Evolutionary conservation across 305 asterid genomes (phyloP).

Genomic region (Lippia alba): DNA sequence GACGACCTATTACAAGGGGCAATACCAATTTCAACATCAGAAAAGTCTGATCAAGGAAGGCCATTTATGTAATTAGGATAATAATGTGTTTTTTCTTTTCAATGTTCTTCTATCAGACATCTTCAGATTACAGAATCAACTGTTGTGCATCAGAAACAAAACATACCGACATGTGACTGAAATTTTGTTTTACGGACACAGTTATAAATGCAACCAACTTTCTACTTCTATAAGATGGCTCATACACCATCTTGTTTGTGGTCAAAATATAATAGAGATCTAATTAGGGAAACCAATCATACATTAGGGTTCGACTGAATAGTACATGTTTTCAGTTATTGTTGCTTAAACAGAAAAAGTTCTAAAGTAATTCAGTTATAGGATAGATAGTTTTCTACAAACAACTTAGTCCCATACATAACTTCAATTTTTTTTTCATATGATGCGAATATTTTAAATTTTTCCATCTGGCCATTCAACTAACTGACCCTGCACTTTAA

Average conservation of each 20-base stretch:
- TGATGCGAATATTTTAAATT: conserved; percentile 4
- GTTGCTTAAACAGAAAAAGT: conserved; percentile 17
- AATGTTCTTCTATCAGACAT: conserved; percentile 14
- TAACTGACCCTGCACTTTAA: conserved; percentile 8
- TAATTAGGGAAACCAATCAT: background rate
- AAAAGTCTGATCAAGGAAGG: conserved; percentile 20
- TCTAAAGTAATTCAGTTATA: background rate
- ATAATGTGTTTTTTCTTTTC: background rate
- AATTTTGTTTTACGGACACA: background rate
- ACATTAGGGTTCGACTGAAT: background rate
- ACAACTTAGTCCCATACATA: background rate
- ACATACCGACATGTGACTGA: background rate
- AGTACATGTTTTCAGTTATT: conserved; percentile 3
- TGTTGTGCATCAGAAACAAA: conserved; percentile 13
- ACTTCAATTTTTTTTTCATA: conserved; percentile 5
- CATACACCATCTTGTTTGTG: background rate
- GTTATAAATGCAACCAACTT: background rate
- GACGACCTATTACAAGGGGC: conserved; percentile 68
- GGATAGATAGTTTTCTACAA: background rate
- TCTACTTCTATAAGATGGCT: background rate
- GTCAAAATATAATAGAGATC: background rate
- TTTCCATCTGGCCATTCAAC: conserved; percentile 7
- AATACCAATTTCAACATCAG: conserved; percentile 36
- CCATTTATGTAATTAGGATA: conserved; percentile 19
- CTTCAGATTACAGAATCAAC: conserved; percentile 8